Evolutionary conservation across 2,329 filamentous ascomycete genomes (phyloP), one percentile per base, ranked within the genome.

Genomic region (Ascochyta viciae-villosae): DNA sequence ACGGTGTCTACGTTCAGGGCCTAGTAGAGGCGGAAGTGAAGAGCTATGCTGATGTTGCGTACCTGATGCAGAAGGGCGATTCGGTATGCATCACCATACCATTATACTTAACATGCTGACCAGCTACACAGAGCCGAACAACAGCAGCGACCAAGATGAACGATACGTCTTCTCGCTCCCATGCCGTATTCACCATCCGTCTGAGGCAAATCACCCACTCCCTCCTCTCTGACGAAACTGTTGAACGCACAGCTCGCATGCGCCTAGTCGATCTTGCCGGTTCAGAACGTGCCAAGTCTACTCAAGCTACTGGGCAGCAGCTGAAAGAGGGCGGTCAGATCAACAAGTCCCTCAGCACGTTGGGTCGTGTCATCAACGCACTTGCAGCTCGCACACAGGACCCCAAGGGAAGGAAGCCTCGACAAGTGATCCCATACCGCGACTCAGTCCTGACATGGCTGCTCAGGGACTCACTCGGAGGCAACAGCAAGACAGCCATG

Each of bases 401-500:
- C 26, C 72, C 73, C 42, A 71, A 74, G 26, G 65, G 71, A 35
- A 64, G 73, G 62, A 85, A 72, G 22, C 62, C 70, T 31, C 65
- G 85, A 61, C 86, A 93, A 26, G 86, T 92, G 6, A 89, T 99
- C 3, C 95, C 95, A 5, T 99, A 97, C 76, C 89, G 95, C 62
- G 95, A 99, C 77, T 96, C 92, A 1, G 87, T 89, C 39, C 77
- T 89, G 29, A 89, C 87, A 10, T 89, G 94, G 94, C 84, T 99
- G 4, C 83, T 99, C 62, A 98, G 98, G 75, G 95, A 99, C 76
- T 96, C 91, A 1, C 82, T 99, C 0, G 95, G 95, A 12, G 95
- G 95, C 51, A 99, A 99, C 82, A 94, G 89, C 71, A 99, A 98
- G 78, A 99, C 95, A 9, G 95, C 95, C 60, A 99, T 99, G 95